Evolutionary conservation across 1,284 basidiomycete species (phyloP), one percentile per base, ranked within the genome.

Genomic region (Phylloboletellus chloephorus): DNA sequence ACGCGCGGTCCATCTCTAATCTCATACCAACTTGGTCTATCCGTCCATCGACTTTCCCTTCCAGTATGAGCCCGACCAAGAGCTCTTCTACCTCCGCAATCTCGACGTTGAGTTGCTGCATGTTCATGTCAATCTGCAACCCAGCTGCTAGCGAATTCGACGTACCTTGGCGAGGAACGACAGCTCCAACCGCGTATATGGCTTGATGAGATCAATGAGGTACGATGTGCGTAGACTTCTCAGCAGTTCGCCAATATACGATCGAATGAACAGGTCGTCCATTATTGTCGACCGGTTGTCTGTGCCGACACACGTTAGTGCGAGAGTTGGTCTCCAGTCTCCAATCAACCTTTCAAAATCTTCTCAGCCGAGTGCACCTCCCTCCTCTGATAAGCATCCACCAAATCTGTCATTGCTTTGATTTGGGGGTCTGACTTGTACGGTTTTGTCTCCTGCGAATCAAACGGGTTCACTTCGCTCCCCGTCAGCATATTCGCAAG

Each of bases 361-460:
- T 83, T 93, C 67, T 98, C 95, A 0, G 96, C 95, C 23, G 87
- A 78, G 63, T 97, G 93, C 1, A 98, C 94, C 58, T 98, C 95
- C 47, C 94, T 79, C 26, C 86, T 78, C 60, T 98, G 95, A 65
- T 98, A 98, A 0, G 96, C 96, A 39, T 90, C 82, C 4, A 98
- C 95, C 5, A 99, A 74, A 54, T 90, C 88, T 1, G 95, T 98
- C 95, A 99, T 98, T 2, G 96, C 94, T 37, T 87, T 88, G 57
- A 99, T 98, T 63, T 98, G 85, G 6, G 91, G 82, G 57, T 98
- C 90, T 47, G 82, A 91, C 72, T 97, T 97, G 68, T 98, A 98
- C 76, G 96, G 96, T 61, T 98, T 98, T 6, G 95, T 98, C 69
- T 98, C 96, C 66, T 98, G 95, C 56, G 90, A 95, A 67, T 98